Evolutionary conservation across 164 flowering plant species (phyloP), one percentile per base, ranked within the genome.

Genomic region (Stephania cephalantha): DNA sequence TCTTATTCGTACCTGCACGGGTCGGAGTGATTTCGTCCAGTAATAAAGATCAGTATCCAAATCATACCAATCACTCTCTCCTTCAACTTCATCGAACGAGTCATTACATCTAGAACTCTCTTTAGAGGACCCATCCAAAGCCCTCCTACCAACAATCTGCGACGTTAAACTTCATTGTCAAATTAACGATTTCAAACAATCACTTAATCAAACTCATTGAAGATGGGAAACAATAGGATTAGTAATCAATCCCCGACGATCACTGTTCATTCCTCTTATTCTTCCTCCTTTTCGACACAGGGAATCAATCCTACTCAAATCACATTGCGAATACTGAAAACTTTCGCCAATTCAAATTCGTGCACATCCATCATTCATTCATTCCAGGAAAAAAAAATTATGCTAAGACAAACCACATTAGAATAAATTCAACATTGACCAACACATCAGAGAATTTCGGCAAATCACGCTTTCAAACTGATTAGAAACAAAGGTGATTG

Each of bases 11-110:
- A 93, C 99, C 96, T 95, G 99, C 82, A 93, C 92, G 71, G 98
- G 98, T 65, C 97, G 96, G 72, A 93, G 74, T 13, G 85, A 50
- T 77, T 84, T 88, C 25, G 94, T 91, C 98, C 97, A 95, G 78
- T 85, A 80, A 73, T 84, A 77, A 81, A 93, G 90, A 80, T 93
- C 98, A 69, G 88, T 79, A 78, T 95, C 95, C 46, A 92, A 74
- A 76, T 87, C 87, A 73, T 61, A 75, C 96, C 96, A 95, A 74
- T 86, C 88, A 81, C 22, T 81, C 74, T 90, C 94, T 44, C 55
- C 87, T 72, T 73, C 31, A 65, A 7, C 35, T 30, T 18, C 76
- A 15, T 80, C 80, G 13, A 74, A 66, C 18, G 46, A 22, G 61
- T 50, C 50, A 35, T 10, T 58, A 67, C 46, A 61, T 67, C 76